A percentile compares a stretch with the other conserved stretches of the same genome.
Evolutionary conservation across 805 yeast genomes (phyloP).

Genomic region (Candida rishiriensis): DNA sequence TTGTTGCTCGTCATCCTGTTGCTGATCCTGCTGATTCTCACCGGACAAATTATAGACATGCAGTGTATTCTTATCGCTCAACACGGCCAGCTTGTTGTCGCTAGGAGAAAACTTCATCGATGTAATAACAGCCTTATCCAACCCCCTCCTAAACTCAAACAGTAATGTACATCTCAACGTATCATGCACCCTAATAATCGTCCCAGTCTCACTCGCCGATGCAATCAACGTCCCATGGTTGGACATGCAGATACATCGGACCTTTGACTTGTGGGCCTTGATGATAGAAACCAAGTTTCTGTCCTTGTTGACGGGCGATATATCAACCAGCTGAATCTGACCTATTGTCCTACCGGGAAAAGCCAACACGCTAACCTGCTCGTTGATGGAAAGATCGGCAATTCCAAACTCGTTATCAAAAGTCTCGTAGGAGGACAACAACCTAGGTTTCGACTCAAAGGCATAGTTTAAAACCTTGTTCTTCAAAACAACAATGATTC

Average conservation of each 20-base stretch:
- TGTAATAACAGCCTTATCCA: constrained; percentile 77
- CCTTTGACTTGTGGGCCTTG: constrained; percentile 68
- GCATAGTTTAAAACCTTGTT: constrained; percentile 71
- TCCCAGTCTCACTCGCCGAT: constrained; percentile 78
- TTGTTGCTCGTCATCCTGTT: constrained; percentile 16
- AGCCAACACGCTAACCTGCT: constrained; percentile 44
- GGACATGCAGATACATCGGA: constrained; percentile 61
- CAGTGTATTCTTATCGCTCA: constrained; percentile 84
- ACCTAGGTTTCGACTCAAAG: constrained; percentile 74
- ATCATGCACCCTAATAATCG: constrained; percentile 71
- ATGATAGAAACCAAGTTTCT: constrained; percentile 62
- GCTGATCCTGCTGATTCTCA: constrained; percentile 17
- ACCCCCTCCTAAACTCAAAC: constrained; percentile 86
- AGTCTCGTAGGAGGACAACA: constrained; percentile 62
- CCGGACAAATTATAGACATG: constrained; percentile 62
- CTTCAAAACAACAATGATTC: constrained; percentile 68
- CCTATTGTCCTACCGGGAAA: constrained; percentile 76
- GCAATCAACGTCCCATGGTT: constrained; percentile 67
- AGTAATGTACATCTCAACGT: constrained; percentile 62
- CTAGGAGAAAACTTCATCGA: constrained; percentile 81
- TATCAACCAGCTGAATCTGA: constrained; percentile 75
- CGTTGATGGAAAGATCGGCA: constrained; percentile 41
- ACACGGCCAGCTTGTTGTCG: constrained; percentile 72
- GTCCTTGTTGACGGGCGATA: constrained; percentile 60
- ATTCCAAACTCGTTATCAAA: constrained; percentile 57